Conservation (phyloP, 163 green algal species). For the Trebouxia gelatinosa region DNA sequence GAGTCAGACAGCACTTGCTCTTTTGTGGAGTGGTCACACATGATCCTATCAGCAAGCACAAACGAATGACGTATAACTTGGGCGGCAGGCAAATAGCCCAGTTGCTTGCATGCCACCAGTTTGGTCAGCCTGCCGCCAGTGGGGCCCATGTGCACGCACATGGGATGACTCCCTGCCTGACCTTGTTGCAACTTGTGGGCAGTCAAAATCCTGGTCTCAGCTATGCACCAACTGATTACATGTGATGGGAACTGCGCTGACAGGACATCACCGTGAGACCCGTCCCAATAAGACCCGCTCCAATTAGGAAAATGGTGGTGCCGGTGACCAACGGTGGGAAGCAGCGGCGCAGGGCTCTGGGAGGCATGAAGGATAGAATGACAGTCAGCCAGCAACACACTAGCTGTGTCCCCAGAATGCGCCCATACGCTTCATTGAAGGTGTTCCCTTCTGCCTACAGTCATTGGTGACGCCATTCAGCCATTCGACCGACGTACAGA, state of each 20-base stretch:
- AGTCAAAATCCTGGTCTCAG: no score
- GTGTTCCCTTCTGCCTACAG: slow-evolving; percentile 17
- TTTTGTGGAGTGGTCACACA: no score
- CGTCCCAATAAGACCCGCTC: slow-evolving; percentile 51
- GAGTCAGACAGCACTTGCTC: no score
- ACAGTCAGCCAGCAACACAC: slow-evolving; percentile 60
- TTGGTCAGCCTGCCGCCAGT: no score
- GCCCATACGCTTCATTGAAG: slow-evolving; percentile 17
- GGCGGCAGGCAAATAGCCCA: no score
- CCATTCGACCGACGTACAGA: not conserved
- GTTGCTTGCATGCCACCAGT: no score
- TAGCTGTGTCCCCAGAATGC: slow-evolving; percentile 24
- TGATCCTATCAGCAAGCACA: no score
- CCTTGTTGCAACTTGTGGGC: no score
- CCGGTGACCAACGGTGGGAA: slow-evolving; percentile 81
- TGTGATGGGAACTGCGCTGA: not conserved
- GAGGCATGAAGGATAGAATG: slow-evolving; percentile 63
- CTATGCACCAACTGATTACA: no score
- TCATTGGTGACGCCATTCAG: not conserved
- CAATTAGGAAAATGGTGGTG: slow-evolving; percentile 68
- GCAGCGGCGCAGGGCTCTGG: slow-evolving; percentile 37
- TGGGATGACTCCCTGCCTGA: no score
- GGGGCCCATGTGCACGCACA: no score
- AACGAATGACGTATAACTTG: no score
- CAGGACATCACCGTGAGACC: slow-evolving; percentile 57